Percentiles rank a stretch among this genome's conserved stretches.
Conservation (phyloP, 768 basidiomycete genomes). For the Mycena chlorophos region DNA sequence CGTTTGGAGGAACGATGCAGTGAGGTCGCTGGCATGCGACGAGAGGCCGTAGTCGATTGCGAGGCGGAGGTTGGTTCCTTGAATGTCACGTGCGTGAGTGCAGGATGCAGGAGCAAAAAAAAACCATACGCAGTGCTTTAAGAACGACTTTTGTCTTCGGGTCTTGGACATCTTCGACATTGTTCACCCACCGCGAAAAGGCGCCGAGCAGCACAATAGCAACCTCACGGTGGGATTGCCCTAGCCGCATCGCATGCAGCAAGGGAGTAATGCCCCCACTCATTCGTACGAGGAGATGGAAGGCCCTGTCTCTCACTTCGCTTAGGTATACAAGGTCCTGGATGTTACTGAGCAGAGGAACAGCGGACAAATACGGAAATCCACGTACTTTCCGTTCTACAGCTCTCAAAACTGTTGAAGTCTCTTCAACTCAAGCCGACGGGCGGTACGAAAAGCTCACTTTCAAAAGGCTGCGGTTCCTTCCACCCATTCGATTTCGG, state of each 20-base stretch:
- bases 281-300: constrained; percentile 82
- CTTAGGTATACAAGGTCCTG: constrained; percentile 82
- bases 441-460: background rate
- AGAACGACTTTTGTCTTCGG: constrained; percentile 69
- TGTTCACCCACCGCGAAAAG: constrained; percentile 89
- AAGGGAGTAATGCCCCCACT: constrained; percentile 86
- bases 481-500: constrained; percentile 38
- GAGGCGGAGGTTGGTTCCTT: constrained; percentile 82
- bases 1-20: constrained; percentile 91
- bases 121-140: constrained; percentile 70
- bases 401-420: background rate
- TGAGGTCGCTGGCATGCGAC: constrained; percentile 72
- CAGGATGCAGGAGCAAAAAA: background rate
- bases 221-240: constrained; percentile 73
- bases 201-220: constrained; percentile 84
- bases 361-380: constrained; percentile 28
- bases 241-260: constrained; percentile 86
- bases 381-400: constrained; percentile 13
- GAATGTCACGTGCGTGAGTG: constrained; percentile 6
- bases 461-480: constrained; percentile 48
- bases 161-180: constrained; percentile 79
- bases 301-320: constrained; percentile 79
- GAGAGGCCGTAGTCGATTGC: constrained; percentile 89
- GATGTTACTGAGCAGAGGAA: constrained; percentile 82
- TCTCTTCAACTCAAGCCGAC: background rate